Percentiles rank a stretch among this genome's conserved stretches.
Conservation (phyloP, 2,329 filamentous ascomycete species). For the Penicillium sp. region DNA sequence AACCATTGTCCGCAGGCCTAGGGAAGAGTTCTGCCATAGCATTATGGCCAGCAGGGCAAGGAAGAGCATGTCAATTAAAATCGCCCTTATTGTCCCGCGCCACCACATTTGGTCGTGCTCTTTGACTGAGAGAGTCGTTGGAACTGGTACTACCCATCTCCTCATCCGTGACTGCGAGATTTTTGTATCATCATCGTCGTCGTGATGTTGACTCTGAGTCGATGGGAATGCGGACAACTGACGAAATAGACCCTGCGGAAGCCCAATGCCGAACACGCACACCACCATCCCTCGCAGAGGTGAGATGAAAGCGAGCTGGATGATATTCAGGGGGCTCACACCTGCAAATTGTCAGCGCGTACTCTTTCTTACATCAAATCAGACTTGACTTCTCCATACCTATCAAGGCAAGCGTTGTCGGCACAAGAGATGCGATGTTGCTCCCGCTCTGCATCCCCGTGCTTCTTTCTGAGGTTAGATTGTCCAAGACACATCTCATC, state of each 20-base stretch:
- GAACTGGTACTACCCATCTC: background rate
- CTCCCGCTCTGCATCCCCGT: background rate
- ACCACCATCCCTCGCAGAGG: background rate
- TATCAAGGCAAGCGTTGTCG: constrained; percentile 1
- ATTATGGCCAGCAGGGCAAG: background rate
- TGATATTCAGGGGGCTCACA: background rate
- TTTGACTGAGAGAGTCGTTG: background rate
- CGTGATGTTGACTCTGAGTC: too few species aligned
- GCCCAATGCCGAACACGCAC: background rate
- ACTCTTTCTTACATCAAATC: background rate
- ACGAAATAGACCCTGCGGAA: background rate
- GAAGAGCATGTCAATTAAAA: background rate
- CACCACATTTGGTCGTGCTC: background rate
- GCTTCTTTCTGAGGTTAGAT: background rate
- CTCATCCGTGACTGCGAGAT: background rate
- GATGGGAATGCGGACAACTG: background rate
- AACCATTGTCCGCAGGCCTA: background rate
- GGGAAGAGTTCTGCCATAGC: background rate
- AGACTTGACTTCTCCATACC: background rate
- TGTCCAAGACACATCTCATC: background rate
- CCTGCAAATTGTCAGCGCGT: background rate
- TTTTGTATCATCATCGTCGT: background rate
- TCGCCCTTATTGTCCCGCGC: background rate
- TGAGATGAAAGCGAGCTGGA: background rate
- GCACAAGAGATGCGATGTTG: constrained; percentile 1